These are phyloP conservation scores for Kalmanozyma brasiliensis DNA, from an alignment of 1,284 basidiomycete genomes.

Conservation along the genomic window DNA sequence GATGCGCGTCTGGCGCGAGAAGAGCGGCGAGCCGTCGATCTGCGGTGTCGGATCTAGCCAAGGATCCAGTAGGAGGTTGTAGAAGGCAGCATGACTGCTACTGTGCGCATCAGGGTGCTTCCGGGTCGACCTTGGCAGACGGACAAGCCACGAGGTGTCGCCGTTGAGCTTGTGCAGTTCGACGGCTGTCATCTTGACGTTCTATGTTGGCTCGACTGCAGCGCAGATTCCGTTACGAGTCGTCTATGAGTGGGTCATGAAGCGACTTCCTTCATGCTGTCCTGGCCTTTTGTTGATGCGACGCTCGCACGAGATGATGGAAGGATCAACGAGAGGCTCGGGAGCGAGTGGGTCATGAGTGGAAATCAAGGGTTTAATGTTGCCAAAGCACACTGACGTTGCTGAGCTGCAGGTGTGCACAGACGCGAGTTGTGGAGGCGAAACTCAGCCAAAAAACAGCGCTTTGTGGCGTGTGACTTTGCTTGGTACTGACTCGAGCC, in stretches of 20 bases:
- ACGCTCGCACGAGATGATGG: too few relatives aligned
- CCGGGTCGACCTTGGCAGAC: slow-evolving; percentile 14
- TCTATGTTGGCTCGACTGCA: not conserved
- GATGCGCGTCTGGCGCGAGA: slow-evolving; percentile 38
- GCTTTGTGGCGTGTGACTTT: slow-evolving; percentile 12
- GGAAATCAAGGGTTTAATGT: too few relatives aligned
- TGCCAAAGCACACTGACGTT: slow-evolving; percentile 10
- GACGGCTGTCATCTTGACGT: slow-evolving; percentile 16
- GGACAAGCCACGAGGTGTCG: slow-evolving; percentile 44
- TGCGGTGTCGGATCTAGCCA: slow-evolving; percentile 46
- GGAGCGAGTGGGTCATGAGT: too few relatives aligned
- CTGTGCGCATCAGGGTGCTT: too few relatives aligned
- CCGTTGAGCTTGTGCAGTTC: slow-evolving; percentile 48
- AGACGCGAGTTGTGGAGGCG: slow-evolving; percentile 7
- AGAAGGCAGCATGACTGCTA: slow-evolving; percentile 9
- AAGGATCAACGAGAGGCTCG: too few relatives aligned
- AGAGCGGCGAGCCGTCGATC: slow-evolving; percentile 25
- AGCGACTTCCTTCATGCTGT: not conserved
- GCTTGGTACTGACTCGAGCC: slow-evolving; percentile 3
- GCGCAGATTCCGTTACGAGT: not conserved
- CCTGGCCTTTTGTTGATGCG: too few relatives aligned
- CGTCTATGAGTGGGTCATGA: slow-evolving; percentile 4
- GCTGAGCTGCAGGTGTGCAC: slow-evolving; percentile 5
- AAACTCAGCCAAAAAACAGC: not conserved
- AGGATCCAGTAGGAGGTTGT: slow-evolving; percentile 39